phyloP scores from a whole-genome alignment of 2,329 filamentous ascomycete species.

The Talaromyces piceae region DNA sequence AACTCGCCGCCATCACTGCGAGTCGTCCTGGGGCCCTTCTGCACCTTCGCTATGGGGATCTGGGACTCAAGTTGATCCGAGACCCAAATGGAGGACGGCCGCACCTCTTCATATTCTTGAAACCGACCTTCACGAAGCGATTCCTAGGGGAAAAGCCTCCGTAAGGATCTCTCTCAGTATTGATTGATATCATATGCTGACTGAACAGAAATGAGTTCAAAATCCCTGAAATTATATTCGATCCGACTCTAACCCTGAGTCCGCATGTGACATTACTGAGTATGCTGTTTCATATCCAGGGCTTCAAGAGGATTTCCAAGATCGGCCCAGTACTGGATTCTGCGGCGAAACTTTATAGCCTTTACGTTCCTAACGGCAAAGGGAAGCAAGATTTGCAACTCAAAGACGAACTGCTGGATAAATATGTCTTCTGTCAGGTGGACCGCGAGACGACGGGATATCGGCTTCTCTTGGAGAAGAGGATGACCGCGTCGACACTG shows the following conservation, averaged over 20 bases:
- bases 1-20: conserved; percentile 16
- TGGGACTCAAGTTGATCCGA: conserved; percentile 15
- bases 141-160: conserved; percentile 14
- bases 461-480: conserved; percentile 21
- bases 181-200: not conserved
- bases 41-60: conserved; percentile 15
- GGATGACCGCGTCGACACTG: conserved; percentile 18
- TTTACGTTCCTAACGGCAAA: conserved; percentile 24
- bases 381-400: conserved; percentile 27
- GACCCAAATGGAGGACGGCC: conserved; percentile 12
- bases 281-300: not conserved
- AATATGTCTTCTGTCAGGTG: conserved; percentile 25
- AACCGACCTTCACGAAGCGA: conserved; percentile 13
- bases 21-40: conserved; percentile 14
- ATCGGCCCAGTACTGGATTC: conserved; percentile 21
- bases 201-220: conserved; percentile 3
- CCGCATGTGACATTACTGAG: conserved; percentile 4
- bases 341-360: conserved; percentile 27
- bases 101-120: conserved; percentile 14
- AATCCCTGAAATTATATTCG: conserved; percentile 5
- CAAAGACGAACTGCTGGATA: conserved; percentile 21
- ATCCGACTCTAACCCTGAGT: conserved; percentile 5
- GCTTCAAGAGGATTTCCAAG: conserved; percentile 11
- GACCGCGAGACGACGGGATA: conserved; percentile 16
- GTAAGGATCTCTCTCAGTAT: not conserved